These are phyloP conservation scores for Taxillus chinensis DNA, from an alignment of 164 flowering plant species.

Conservation along the genomic window DNA sequence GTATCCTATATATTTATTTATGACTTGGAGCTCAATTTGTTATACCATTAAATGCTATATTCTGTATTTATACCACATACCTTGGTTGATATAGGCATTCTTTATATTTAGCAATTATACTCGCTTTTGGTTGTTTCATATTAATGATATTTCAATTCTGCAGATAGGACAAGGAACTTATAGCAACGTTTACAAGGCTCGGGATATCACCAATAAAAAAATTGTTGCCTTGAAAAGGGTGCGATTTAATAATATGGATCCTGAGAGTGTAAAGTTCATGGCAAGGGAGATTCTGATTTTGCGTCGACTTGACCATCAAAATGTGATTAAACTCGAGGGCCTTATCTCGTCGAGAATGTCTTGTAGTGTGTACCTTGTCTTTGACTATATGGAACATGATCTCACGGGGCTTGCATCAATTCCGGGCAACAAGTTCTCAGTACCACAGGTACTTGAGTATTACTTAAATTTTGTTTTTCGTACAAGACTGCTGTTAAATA, in stretches of 20 bases:
- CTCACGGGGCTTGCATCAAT: conserved; percentile 53
- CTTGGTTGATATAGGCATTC: background rate
- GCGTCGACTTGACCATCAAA: conserved; percentile 64
- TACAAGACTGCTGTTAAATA: background rate
- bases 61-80: background rate
- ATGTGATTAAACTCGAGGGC: conserved; percentile 54
- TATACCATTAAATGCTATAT: background rate
- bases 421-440: conserved; percentile 49
- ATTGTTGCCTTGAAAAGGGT: conserved; percentile 61
- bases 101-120: background rate
- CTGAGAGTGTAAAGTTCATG: conserved; percentile 63
- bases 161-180: conserved; percentile 88
- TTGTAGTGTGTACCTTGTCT: conserved; percentile 46
- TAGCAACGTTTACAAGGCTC: conserved; percentile 60
- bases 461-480: conserved; percentile 1
- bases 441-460: conserved; percentile 44
- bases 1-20: no score
- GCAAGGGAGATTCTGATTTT: conserved; percentile 54
- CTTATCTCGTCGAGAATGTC: conserved; percentile 41
- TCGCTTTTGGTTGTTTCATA: background rate
- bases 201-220: conserved; percentile 31
- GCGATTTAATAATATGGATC: conserved; percentile 47
- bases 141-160: conserved; percentile 14
- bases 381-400: conserved; percentile 79
- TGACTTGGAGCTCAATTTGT: no score